Evolutionary conservation across 163 green algal species (phyloP).

Genomic region (Volvox carteri): DNA sequence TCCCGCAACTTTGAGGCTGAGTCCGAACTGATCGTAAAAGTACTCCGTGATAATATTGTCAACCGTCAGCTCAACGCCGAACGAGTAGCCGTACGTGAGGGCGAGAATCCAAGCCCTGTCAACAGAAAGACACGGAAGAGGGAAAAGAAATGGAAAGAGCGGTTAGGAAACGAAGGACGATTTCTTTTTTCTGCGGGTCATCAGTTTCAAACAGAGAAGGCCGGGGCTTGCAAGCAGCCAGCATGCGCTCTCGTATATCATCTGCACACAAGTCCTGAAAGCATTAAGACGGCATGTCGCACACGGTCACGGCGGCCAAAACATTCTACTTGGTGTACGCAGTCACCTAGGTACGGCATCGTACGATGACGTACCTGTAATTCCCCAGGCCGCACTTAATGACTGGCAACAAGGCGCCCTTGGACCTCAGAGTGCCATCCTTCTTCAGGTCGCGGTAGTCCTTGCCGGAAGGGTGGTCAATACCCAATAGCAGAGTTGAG

Average conservation of each 20-base stretch:
- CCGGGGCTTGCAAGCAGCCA: too few relatives aligned
- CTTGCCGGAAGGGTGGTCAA: constrained; percentile 53
- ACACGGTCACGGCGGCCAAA: too few relatives aligned
- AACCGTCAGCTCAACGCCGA: constrained; percentile 96
- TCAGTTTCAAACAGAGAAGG: too few relatives aligned
- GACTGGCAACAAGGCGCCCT: constrained; percentile 40
- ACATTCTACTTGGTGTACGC: too few relatives aligned
- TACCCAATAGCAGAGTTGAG: constrained; percentile 74
- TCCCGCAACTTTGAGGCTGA: constrained; percentile 85
- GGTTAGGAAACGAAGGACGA: too few relatives aligned
- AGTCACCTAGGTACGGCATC: too few relatives aligned
- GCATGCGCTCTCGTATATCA: too few relatives aligned
- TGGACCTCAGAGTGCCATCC: constrained; percentile 51
- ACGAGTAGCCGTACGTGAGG: constrained; percentile 88
- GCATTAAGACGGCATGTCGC: too few relatives aligned
- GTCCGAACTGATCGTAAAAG: constrained; percentile 92
- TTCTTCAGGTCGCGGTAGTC: constrained; percentile 80
- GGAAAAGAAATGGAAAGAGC: too few relatives aligned
- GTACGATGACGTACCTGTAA: constrained; percentile 66
- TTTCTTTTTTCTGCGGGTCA: too few relatives aligned
- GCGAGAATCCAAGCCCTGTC: constrained; percentile 70
- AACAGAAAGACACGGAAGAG: background rate
- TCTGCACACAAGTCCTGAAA: too few relatives aligned
- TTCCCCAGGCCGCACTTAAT: constrained; percentile 71
- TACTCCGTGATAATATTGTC: constrained; percentile 96